Evolutionary conservation across 805 yeast genomes (phyloP).

Genomic region (Blastobotrys mokoenaii): DNA sequence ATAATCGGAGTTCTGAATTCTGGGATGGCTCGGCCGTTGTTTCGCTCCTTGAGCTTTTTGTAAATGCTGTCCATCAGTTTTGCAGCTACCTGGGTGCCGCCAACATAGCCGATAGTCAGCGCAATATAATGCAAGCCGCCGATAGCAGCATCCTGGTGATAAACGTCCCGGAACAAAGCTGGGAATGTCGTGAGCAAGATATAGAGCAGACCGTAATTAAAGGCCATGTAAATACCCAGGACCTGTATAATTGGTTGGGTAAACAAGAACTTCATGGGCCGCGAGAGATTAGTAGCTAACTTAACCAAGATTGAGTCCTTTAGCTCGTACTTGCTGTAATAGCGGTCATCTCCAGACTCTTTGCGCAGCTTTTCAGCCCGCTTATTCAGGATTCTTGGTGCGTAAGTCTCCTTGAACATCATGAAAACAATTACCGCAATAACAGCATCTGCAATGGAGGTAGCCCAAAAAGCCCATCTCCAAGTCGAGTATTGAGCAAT

Average conservation of each 20-base stretch:
- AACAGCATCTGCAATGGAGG: slow-evolving; percentile 44
- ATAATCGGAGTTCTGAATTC: slow-evolving; percentile 52
- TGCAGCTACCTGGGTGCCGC: slow-evolving; percentile 44
- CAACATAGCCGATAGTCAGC: slow-evolving; percentile 43
- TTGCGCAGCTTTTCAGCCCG: slow-evolving; percentile 41
- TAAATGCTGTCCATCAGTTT: slow-evolving; percentile 35
- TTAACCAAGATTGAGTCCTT: slow-evolving; percentile 2
- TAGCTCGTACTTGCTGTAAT: slow-evolving; percentile 43
- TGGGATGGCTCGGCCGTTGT: slow-evolving; percentile 49
- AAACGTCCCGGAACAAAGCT: slow-evolving; percentile 37
- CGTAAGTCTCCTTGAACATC: slow-evolving; percentile 49
- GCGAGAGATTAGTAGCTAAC: slow-evolving; percentile 36
- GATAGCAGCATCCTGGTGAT: slow-evolving; percentile 39
- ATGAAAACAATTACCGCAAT: slow-evolving; percentile 36
- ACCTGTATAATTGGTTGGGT: slow-evolving; percentile 59
- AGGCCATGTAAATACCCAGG: slow-evolving; percentile 54
- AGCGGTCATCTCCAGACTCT: slow-evolving; percentile 44
- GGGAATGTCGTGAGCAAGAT: slow-evolving; percentile 55
- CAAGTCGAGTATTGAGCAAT: slow-evolving; percentile 43
- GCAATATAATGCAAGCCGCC: slow-evolving; percentile 56
- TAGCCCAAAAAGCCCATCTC: slow-evolving; percentile 58
- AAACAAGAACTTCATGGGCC: slow-evolving; percentile 45
- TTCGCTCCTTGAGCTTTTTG: slow-evolving; percentile 31
- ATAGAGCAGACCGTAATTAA: slow-evolving; percentile 56
- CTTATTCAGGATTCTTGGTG: slow-evolving; percentile 41